A percentile compares a stretch with the other conserved stretches of the same genome.
Evolutionary conservation across 306 rosid genomes (phyloP).

Genomic region (Cucurbita pepo): DNA sequence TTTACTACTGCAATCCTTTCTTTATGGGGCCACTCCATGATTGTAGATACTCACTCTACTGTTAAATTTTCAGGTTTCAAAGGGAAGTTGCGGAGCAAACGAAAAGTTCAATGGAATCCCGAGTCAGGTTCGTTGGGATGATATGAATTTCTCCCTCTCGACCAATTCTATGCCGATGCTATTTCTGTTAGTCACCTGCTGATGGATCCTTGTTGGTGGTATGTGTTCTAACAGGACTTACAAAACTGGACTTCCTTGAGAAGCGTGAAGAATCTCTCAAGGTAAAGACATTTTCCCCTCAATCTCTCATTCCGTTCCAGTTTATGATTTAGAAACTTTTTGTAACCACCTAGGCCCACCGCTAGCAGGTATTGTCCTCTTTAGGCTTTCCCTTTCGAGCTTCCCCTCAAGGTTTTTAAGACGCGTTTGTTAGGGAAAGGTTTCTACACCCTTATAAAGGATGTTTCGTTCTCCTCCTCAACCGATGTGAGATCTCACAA

Average conservation of each 20-base stretch:
- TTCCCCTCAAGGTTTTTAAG: no score
- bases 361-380: no score
- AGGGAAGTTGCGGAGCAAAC: slow-evolving; percentile 1
- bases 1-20: background rate
- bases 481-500: no score
- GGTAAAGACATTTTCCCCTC: background rate
- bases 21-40: background rate
- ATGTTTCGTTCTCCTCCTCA: no score
- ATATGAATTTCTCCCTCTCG: background rate
- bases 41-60: background rate
- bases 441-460: no score
- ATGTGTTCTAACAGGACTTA: background rate
- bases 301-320: background rate
- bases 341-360: no score
- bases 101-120: slow-evolving; percentile 10
- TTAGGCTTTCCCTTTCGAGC: no score
- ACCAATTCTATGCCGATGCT: background rate
- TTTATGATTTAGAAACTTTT: background rate
- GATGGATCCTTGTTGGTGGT: background rate
- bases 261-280: slow-evolving; percentile 7
- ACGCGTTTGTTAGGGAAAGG: no score
- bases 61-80: slow-evolving; percentile 7
- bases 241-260: slow-evolving; percentile 6
- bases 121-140: slow-evolving; percentile 7
- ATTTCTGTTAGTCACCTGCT: background rate